Base-by-base conservation (phyloP, 495 filamentous ascomycete species). In the Penicillium ochrochloron region DNA sequence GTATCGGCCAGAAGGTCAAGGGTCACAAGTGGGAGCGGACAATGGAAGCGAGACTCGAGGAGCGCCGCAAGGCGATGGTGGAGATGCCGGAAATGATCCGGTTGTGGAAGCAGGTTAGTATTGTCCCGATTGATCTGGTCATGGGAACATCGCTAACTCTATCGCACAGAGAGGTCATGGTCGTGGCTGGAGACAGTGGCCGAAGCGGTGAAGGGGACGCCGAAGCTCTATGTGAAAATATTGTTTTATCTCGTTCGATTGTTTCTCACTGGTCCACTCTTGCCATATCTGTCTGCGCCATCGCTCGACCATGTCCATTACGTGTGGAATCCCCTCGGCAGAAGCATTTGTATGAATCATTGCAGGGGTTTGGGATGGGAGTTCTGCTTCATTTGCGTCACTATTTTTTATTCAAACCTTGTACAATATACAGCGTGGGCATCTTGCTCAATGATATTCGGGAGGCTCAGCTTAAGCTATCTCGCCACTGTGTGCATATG, bases 1-100 rank as follows among this genome's bases (percentile, higher is more conserved):
- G 94, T 82, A 85, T 92, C 63, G 93, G 93, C n/a, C 86, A 96
- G 82, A 87, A 85, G 75, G 93, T 97, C 67, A 97, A 97, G 88
- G 95, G 95, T 71, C 92, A 97, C 78, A 84, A 85, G 74, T 92
- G 92, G 87, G 95, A 99, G 84, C 86, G 95, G 76, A 91, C 88
- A 66, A 79, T 97, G 83, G 89, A 90, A 80, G 80, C 83, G 53
- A 86, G 90, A 75, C 84, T 98, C 82, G 94, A 97, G 76, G 87
- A 89, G 81, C 86, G 93, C 75, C 90, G 88, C 84, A 83, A 91
- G 77, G 95, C 95, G 57, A 98, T 99, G 93, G 73, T 92, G 80
- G 88, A 86, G 61, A 99, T 99, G 95, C 92, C 93, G 65, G 84
- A 88, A 70, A 85, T 97, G 81, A 88, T 99, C 68, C 83, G 90